Evolutionary conservation across 2,329 filamentous ascomycete genomes (phyloP), one percentile per base, ranked within the genome.

Genomic region (Plectosphaerella plurivora): DNA sequence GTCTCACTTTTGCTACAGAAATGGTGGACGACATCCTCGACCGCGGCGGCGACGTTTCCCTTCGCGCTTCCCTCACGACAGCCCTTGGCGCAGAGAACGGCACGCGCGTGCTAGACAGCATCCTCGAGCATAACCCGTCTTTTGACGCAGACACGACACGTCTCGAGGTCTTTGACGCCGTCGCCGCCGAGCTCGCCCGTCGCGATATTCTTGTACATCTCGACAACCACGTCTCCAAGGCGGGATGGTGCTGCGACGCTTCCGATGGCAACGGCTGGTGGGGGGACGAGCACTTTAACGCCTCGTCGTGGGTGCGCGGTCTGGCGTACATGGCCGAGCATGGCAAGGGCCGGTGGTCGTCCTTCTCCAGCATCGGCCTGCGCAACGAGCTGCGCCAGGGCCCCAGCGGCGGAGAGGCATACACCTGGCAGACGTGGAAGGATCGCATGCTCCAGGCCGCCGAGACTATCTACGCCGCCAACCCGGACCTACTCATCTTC

Each of bases 151-250:
- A 15, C 49, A 61, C 37, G 37, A 39, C 37, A 14, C 37, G 37
- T 4, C 8, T 2, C 6, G 7, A 56, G 54, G 54, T 87, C 63
- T 46, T 79, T 61, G 83, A 87, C 59, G 82, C 82, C 3, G 76
- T 87, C 4, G 83, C 81, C 1, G 76, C 73, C 0, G 83, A 85
- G 60, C 75, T 78, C 33, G 68, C 74, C 0, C 74, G 70, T 22
- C 81, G 83, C 57, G 61, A 79, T 15, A 76, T 85, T 50, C 81
- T 82, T 56, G 68, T 85, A 5, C 78, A 83, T 55, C 69, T 84
- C 0, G 81, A 85, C 63, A 84, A 85, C 60, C 82, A 85, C 62
- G 77, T 85, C 55, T 83, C 79, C 10, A 73, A 71, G 46, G 82
- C 73, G 2, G 70, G 70, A 51, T 86, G 82, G 82, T 85, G 82